Percentiles rank a stretch among this genome's conserved stretches.
phyloP scores from a whole-genome alignment of 805 yeast species.

The Candida nemodendra region DNA sequence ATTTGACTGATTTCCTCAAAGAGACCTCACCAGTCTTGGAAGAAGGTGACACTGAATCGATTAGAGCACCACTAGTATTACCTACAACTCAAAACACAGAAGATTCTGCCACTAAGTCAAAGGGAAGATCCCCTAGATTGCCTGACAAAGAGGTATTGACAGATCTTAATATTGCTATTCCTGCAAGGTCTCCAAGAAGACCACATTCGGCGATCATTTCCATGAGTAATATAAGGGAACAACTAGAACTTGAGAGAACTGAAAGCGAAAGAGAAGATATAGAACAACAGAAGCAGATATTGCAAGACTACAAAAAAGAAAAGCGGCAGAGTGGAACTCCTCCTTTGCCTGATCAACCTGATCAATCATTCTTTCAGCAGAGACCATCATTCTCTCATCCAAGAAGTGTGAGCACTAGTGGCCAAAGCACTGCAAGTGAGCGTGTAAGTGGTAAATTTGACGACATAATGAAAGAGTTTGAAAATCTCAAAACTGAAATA shows the following conservation, averaged over 20 bases:
- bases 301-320: not conserved
- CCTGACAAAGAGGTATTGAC: conserved; percentile 29
- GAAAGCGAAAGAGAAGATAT: not conserved
- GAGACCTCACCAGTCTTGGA: conserved; percentile 19
- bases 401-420: conserved; percentile 2
- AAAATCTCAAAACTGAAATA: conserved; percentile 27
- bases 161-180: conserved; percentile 25
- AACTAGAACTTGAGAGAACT: not conserved
- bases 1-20: conserved; percentile 9
- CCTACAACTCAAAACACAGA: conserved; percentile 14
- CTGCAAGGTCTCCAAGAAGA: conserved; percentile 34
- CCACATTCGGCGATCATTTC: conserved; percentile 17
- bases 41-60: conserved; percentile 23
- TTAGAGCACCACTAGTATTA: conserved; percentile 18
- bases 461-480: conserved; percentile 34
- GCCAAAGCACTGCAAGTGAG: conserved; percentile 11
- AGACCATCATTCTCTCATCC: not conserved
- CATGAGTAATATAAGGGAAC: conserved; percentile 4
- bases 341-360: not conserved
- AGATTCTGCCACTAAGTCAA: not conserved
- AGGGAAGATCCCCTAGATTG: conserved; percentile 12
- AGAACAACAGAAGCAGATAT: not conserved
- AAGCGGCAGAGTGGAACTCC: not conserved
- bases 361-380: too few species aligned
- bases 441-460: conserved; percentile 29